These are phyloP conservation scores for Teratosphaeria gauchensis DNA, from an alignment of 2,329 filamentous ascomycete species.

Conservation along the genomic window DNA sequence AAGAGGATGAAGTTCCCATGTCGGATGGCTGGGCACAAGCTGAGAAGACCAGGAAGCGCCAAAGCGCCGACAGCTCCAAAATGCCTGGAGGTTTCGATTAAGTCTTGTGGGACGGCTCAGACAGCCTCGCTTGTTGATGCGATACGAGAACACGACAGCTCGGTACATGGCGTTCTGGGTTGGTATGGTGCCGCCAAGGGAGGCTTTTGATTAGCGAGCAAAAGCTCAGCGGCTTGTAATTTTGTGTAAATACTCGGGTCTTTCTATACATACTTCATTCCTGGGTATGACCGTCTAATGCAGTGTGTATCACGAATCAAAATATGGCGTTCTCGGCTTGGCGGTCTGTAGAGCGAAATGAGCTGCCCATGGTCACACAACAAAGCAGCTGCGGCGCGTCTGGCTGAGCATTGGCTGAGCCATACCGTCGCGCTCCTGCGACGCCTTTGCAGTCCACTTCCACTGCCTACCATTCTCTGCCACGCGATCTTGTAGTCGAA, in stretches of 20 bases:
- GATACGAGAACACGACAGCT: background rate
- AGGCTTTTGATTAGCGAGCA: background rate
- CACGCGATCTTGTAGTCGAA: background rate
- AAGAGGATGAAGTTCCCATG: slow-evolving; percentile 9
- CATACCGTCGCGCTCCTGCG: background rate
- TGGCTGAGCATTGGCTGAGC: background rate
- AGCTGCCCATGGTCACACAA: background rate
- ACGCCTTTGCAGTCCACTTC: background rate
- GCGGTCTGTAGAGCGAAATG: background rate
- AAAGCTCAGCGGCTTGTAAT: background rate
- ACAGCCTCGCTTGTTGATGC: background rate
- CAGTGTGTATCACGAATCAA: background rate
- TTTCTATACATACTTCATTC: background rate
- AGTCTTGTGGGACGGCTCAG: background rate
- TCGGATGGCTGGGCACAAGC: slow-evolving; percentile 16
- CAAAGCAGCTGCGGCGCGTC: background rate
- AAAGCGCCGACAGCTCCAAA: slow-evolving; percentile 9
- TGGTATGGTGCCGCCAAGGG: background rate
- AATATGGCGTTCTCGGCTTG: background rate
- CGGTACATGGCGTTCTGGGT: background rate
- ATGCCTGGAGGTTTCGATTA: slow-evolving; percentile 27
- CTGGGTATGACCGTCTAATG: background rate
- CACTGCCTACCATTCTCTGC: background rate
- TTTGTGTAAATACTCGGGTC: background rate
- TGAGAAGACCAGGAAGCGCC: slow-evolving; percentile 13